Evolutionary conservation across 2,329 filamentous ascomycete species (phyloP).

Genomic region (Tolypocladium amazonense): DNA sequence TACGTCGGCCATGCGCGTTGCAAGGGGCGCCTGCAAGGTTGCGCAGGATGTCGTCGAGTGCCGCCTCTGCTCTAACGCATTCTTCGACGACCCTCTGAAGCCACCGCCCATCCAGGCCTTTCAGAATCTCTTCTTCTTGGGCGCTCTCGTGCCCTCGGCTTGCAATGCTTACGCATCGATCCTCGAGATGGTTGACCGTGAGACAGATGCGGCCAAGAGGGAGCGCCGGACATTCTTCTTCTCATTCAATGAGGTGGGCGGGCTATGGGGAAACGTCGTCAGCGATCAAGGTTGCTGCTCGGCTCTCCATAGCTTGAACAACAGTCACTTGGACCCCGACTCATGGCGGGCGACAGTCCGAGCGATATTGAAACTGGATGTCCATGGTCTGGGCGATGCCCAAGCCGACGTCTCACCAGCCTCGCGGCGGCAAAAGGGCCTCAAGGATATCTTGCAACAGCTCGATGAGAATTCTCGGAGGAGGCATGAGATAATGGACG

Average conservation of each 20-base stretch:
- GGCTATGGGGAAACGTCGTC: slow-evolving; percentile 31
- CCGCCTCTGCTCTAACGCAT: slow-evolving; percentile 31
- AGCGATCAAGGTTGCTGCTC: slow-evolving; percentile 15
- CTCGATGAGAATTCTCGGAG: slow-evolving; percentile 39
- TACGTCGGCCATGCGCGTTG: slow-evolving; percentile 33
- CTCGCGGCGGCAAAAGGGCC: slow-evolving; percentile 29
- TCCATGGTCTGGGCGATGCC: slow-evolving; percentile 38
- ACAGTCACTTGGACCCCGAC: slow-evolving; percentile 36
- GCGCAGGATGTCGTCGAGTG: slow-evolving; percentile 44
- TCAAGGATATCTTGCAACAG: slow-evolving; percentile 41
- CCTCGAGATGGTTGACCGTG: slow-evolving; percentile 42
- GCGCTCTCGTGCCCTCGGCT: slow-evolving; percentile 44
- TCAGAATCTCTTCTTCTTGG: slow-evolving; percentile 50
- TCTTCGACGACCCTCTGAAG: slow-evolving; percentile 20
- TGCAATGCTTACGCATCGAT: slow-evolving; percentile 47
- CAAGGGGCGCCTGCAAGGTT: slow-evolving; percentile 34
- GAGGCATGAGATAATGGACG: slow-evolving; percentile 40
- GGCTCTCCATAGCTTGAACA: slow-evolving; percentile 13
- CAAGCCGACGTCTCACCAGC: slow-evolving; percentile 3
- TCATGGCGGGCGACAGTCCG: slow-evolving; percentile 44
- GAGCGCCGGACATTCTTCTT: slow-evolving; percentile 33
- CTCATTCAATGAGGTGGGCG: slow-evolving; percentile 34
- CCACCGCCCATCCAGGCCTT: slow-evolving; percentile 36
- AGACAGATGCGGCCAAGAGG: slow-evolving; percentile 31
- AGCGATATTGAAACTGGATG: slow-evolving; percentile 43